Evolutionary conservation across 805 yeast genomes (phyloP).

Genomic region (Starmerella bacillaris): DNA sequence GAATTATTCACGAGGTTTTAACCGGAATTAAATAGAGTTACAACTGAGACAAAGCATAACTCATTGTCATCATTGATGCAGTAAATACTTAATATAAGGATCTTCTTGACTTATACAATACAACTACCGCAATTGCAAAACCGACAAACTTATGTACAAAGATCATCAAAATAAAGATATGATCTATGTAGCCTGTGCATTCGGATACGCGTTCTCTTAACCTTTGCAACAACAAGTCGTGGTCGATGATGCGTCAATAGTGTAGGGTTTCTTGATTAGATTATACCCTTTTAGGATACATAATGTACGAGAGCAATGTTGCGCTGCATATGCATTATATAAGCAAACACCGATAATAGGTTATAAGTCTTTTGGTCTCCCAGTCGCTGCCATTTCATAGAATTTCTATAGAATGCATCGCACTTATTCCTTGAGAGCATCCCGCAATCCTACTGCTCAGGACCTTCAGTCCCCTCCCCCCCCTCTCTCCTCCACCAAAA

Average conservation of each 20-base stretch:
- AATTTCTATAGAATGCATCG: conserved; percentile 53
- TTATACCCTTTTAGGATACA: conserved; percentile 14
- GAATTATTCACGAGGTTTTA: no score
- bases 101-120: no score
- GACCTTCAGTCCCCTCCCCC: conserved; percentile 90
- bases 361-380: conserved; percentile 10
- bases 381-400: background rate
- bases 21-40: no score
- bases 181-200: no score
- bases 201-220: no score
- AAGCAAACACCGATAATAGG: conserved; percentile 1
- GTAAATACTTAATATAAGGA: no score
- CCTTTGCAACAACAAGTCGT: background rate
- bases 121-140: no score
- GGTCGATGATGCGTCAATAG: conserved; percentile 1
- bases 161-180: no score
- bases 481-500: conserved; percentile 77
- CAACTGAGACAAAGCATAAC: no score
- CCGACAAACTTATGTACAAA: no score
- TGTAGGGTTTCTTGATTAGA: conserved; percentile 14
- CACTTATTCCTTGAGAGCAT: conserved; percentile 89
- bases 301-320: conserved; percentile 13
- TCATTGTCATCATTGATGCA: no score
- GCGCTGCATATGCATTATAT: conserved; percentile 8
- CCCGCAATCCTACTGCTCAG: conserved; percentile 94